Base-by-base conservation (phyloP, 306 rosid genomes). In the Argentina anserina region DNA sequence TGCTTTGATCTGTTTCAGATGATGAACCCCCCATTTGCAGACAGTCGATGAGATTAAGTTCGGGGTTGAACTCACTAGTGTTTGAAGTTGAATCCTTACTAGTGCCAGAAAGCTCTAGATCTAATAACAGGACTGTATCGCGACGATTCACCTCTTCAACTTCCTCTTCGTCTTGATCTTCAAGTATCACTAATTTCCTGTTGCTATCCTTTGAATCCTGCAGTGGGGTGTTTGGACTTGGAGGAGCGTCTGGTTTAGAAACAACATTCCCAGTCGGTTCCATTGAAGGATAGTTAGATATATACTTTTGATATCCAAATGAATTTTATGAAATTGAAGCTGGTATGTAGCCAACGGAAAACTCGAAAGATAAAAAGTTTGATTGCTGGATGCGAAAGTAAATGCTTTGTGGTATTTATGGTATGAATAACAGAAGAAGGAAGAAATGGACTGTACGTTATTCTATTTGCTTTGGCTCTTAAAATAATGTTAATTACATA, bases 181-280 rank as follows among this genome's bases (percentile, higher is more conserved):
- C 41, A 13, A 20, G 23, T 31, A 82, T 75, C 18, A 62, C 65
- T 33, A 47, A 18, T 18, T 42, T 60, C 25, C 76, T 78, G 40
- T 79, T 84, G 84, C 76, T 86, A 31, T 79, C 80, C 15, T 72
- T 77, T 56, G 82, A 75, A 68, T 78, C 77, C 70, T 82, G 90
- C 62, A 78, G 63, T 52, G 93, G 90, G 34, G 89, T 86, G 29
- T 77, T 78, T 76, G 90, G 90, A 78, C 85, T 72, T 68, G 78
- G 84, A 55, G 84, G 87, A 72, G 75, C 73, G 60, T 84, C 86
- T 76, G 61, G 71, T 4, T 29, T 26, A 52, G 71, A 71, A 49
- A 81, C 78, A 8, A 9, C 21, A 39, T 59, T 76, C 68, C 65
- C 80, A 23, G 20, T 63, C 49, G 66, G 72, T 79, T 79, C 87